A percentile compares a stretch with the other conserved stretches of the same genome.
Evolutionary conservation across 2,329 filamentous ascomycete genomes (phyloP).

Genomic region (Amphichorda felina): DNA sequence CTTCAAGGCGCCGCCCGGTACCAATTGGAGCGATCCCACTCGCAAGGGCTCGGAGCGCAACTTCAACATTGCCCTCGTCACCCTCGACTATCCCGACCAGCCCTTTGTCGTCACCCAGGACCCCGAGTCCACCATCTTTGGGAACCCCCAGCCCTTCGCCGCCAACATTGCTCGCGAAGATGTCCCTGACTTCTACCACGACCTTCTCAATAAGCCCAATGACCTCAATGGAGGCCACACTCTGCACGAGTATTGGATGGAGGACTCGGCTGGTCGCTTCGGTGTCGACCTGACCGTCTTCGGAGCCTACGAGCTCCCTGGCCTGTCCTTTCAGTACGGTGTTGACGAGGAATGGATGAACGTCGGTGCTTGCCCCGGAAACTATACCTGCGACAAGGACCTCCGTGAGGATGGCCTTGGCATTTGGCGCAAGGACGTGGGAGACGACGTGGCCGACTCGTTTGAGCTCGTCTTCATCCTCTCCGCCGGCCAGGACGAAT

Average conservation of each 20-base stretch:
- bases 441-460: conserved; percentile 30
- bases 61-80: conserved; percentile 43
- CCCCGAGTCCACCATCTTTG: conserved; percentile 33
- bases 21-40: conserved; percentile 31
- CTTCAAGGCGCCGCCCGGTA: conserved; percentile 31
- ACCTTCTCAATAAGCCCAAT: conserved; percentile 35
- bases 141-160: conserved; percentile 32
- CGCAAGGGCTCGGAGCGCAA: conserved; percentile 32
- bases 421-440: conserved; percentile 38
- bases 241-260: conserved; percentile 46
- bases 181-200: conserved; percentile 36
- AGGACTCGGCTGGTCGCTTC: conserved; percentile 37
- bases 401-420: conserved; percentile 35
- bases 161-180: conserved; percentile 28
- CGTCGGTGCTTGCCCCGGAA: conserved; percentile 29
- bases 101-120: conserved; percentile 35
- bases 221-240: conserved; percentile 39
- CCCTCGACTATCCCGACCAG: conserved; percentile 36
- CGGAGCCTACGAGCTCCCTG: conserved; percentile 36
- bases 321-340: conserved; percentile 35
- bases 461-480: conserved; percentile 42
- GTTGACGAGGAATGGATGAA: conserved; percentile 36
- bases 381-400: conserved; percentile 29
- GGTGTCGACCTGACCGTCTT: conserved; percentile 41
- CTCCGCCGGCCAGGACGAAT: conserved; percentile 42